phyloP scores from a whole-genome alignment of 2,329 filamentous ascomycete genomes.

The Diaporthe nobilis region DNA sequence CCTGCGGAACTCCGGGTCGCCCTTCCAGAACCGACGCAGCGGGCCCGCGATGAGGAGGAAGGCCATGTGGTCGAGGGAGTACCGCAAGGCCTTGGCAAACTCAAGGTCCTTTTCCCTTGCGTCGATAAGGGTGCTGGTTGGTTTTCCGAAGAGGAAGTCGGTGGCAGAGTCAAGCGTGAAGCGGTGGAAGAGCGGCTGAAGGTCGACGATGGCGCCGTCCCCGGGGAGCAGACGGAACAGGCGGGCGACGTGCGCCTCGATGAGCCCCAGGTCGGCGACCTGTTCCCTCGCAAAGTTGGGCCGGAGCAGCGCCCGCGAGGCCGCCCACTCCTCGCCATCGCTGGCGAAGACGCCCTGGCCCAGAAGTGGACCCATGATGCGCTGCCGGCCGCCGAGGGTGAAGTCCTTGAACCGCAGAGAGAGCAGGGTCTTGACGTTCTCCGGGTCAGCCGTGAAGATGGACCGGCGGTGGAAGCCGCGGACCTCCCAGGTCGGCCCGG shows the following conservation, averaged over 20 bases:
- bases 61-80: not conserved
- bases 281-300: not conserved
- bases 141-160: slow-evolving; percentile 6
- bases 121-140: not conserved
- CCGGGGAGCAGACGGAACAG: slow-evolving; percentile 3
- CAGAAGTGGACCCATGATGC: slow-evolving; percentile 10
- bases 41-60: not conserved
- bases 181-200: slow-evolving; percentile 11
- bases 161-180: slow-evolving; percentile 29
- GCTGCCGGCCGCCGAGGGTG: not conserved
- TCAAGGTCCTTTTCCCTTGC: not conserved
- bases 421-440: slow-evolving; percentile 26
- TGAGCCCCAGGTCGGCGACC: slow-evolving; percentile 21
- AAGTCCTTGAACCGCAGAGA: slow-evolving; percentile 18
- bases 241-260: not conserved
- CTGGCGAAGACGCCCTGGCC: slow-evolving; percentile 17
- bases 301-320: slow-evolving; percentile 8
- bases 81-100: slow-evolving; percentile 13
- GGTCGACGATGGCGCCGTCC: slow-evolving; percentile 14
- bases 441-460: slow-evolving; percentile 12
- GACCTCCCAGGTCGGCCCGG: slow-evolving; percentile 2
- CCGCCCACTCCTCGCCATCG: slow-evolving; percentile 1
- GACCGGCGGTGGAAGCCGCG: slow-evolving; percentile 6
- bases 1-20: slow-evolving; percentile 1
- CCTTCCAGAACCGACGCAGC: not conserved